Conservation (phyloP, 495 filamentous ascomycete genomes). For the Thermothielavioides terrestris region DNA sequence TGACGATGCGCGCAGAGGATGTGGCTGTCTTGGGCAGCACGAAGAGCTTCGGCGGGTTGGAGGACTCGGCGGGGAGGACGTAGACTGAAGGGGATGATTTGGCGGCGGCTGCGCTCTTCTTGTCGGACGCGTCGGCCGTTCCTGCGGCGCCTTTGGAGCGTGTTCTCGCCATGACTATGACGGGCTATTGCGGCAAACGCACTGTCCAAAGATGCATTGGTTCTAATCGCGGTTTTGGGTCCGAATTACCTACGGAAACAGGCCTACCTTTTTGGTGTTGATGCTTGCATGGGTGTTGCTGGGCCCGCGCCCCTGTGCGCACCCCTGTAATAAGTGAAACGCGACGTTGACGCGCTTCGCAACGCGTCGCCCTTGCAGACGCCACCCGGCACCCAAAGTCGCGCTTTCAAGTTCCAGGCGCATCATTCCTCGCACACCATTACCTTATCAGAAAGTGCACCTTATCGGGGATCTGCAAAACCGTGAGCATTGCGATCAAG, state of each 20-base stretch:
- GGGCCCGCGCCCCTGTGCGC: slow-evolving; percentile 31
- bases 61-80: slow-evolving; percentile 26
- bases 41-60: slow-evolving; percentile 58
- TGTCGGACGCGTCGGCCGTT: slow-evolving; percentile 15
- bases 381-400: slow-evolving; percentile 4
- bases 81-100: slow-evolving; percentile 21
- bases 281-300: neutral
- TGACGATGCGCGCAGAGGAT: slow-evolving; percentile 58
- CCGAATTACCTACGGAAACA: neutral
- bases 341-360: slow-evolving; percentile 10
- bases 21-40: slow-evolving; percentile 65
- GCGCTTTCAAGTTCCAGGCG: neutral
- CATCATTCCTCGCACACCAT: slow-evolving; percentile 1
- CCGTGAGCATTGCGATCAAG: neutral
- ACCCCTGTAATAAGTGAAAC: slow-evolving; percentile 14
- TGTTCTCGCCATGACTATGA: slow-evolving; percentile 24
- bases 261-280: neutral
- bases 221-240: too few species aligned
- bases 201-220: too few species aligned
- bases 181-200: neutral
- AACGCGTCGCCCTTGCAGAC: neutral
- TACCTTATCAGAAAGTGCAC: slow-evolving; percentile 11
- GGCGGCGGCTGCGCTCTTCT: slow-evolving; percentile 4
- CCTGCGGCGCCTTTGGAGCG: slow-evolving; percentile 18
- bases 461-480: slow-evolving; percentile 15